Conservation (phyloP, 306 rosid genomes). For the Leucaena leucocephala region DNA sequence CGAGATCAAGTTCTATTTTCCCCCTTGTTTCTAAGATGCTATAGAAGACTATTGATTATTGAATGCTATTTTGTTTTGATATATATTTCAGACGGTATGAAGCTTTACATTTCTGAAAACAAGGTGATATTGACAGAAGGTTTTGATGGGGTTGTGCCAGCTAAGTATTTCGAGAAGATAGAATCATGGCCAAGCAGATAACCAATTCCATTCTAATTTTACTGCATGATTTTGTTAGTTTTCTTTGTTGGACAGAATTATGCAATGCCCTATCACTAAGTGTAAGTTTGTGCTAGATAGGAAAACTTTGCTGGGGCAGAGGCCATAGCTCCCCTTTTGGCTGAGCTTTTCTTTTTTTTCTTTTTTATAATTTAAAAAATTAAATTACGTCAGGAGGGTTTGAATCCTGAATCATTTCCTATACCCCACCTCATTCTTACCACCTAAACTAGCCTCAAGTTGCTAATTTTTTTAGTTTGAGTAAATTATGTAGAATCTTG, state of each 20-base stretch:
- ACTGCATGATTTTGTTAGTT: not conserved
- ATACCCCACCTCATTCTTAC: no score
- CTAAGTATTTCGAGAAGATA: slow-evolving; percentile 71
- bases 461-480: no score
- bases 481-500: no score
- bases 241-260: slow-evolving; percentile 6
- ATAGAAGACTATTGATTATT: slow-evolving; percentile 5
- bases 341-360: no score
- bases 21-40: not conserved
- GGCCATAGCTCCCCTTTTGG: not conserved
- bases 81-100: slow-evolving; percentile 75
- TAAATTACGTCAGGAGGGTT: no score
- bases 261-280: not conserved
- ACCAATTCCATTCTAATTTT: slow-evolving; percentile 51
- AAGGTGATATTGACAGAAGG: slow-evolving; percentile 90
- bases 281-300: not conserved
- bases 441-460: no score
- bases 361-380: no score
- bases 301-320: not conserved
- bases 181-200: slow-evolving; percentile 81
- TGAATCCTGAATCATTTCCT: no score
- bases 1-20: slow-evolving; percentile 16
- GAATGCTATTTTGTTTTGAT: slow-evolving; percentile 18
- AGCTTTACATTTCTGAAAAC: slow-evolving; percentile 89
- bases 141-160: slow-evolving; percentile 73